A percentile compares a stretch with the other conserved stretches of the same genome.
These are phyloP conservation scores for Atkinsonella hypoxylon DNA, from an alignment of 2,329 filamentous ascomycete genomes.

Conservation along the genomic window DNA sequence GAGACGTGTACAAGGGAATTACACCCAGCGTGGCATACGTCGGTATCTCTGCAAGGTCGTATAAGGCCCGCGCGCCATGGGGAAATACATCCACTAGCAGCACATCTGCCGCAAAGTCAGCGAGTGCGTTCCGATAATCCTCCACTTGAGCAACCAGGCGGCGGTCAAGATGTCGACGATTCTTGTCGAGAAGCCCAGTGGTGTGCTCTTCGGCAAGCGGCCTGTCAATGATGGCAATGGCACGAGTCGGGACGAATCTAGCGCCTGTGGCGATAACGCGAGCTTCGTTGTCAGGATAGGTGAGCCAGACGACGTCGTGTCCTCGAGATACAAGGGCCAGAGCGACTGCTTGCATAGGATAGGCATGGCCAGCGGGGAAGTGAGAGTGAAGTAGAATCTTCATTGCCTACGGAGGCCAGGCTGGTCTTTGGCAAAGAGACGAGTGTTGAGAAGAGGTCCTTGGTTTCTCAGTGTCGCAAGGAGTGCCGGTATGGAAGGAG, in stretches of 20 bases:
- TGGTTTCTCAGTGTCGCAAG: too few relatives aligned
- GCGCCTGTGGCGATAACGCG: constrained; percentile 23
- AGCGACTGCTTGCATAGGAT: constrained; percentile 28
- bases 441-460: too few relatives aligned
- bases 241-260: constrained; percentile 19
- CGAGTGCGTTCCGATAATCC: constrained; percentile 22
- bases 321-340: constrained; percentile 24
- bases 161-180: constrained; percentile 13
- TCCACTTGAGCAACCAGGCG: constrained; percentile 23
- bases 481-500: too few relatives aligned
- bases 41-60: constrained; percentile 22
- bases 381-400: constrained; percentile 27
- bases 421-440: too few relatives aligned
- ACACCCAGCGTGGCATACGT: constrained; percentile 27
- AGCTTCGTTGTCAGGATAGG: constrained; percentile 20
- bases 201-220: constrained; percentile 16
- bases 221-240: constrained; percentile 19
- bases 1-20: constrained; percentile 25
- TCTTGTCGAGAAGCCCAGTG: constrained; percentile 21
- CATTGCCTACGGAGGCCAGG: constrained; percentile 11
- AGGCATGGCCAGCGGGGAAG: constrained; percentile 26
- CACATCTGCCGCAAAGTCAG: constrained; percentile 17
- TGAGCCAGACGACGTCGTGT: constrained; percentile 27
- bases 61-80: constrained; percentile 22
- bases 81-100: constrained; percentile 28